phyloP scores from a whole-genome alignment of 257 asterid genomes.

The Gentiana straminea region DNA sequence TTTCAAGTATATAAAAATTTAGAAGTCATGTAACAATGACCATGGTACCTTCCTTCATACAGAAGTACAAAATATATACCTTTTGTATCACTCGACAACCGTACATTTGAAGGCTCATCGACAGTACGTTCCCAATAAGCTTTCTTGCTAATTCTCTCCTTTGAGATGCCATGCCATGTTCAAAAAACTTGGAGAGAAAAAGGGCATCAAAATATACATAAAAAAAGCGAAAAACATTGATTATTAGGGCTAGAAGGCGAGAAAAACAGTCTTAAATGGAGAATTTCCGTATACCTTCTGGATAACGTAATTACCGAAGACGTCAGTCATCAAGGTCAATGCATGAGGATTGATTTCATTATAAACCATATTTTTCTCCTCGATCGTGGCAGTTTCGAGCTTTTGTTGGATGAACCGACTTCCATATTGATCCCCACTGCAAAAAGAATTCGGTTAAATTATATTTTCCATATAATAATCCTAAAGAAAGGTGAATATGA shows the following conservation, averaged over 20 bases:
- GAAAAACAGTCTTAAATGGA: background rate
- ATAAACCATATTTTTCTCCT: slow-evolving; percentile 87
- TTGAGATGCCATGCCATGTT: slow-evolving; percentile 82
- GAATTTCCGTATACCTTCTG: slow-evolving; percentile 53
- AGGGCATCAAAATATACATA: background rate
- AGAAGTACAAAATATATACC: slow-evolving; percentile 26
- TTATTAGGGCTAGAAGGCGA: background rate
- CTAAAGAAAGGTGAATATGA: background rate
- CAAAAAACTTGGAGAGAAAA: slow-evolving; percentile 53
- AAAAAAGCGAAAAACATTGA: background rate
- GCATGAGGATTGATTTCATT: slow-evolving; percentile 85
- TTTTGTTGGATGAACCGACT: slow-evolving; percentile 96
- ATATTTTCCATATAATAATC: no score
- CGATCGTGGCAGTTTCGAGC: slow-evolving; percentile 82
- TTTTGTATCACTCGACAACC: slow-evolving; percentile 98
- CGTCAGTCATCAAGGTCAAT: slow-evolving; percentile 83
- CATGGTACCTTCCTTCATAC: no score
- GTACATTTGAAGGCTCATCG: slow-evolving; percentile 93
- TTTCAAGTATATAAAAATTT: background rate
- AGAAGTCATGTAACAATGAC: no score
- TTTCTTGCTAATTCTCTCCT: slow-evolving; percentile 79
- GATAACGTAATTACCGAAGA: slow-evolving; percentile 89
- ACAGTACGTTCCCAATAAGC: slow-evolving; percentile 82
- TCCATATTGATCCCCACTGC: slow-evolving; percentile 91
- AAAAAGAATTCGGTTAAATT: slow-evolving; percentile 1